Conservation (phyloP, 768 basidiomycete species). For the Leccinum subgranulosum region DNA sequence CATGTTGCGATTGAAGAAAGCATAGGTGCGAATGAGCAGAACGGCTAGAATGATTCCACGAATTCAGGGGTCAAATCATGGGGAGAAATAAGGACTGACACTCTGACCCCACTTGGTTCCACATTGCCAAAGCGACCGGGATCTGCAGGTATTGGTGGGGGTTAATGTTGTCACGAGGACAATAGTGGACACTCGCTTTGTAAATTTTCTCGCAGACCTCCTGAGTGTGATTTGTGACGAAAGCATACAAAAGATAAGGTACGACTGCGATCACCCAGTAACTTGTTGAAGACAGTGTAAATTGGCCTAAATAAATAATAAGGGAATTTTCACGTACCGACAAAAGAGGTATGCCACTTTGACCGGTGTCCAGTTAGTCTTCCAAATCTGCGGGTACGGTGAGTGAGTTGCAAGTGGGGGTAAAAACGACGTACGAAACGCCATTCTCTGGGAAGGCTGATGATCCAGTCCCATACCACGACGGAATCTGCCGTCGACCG, state of each 20-base stretch:
- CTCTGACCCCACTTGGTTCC: constrained; percentile 85
- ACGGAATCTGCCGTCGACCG: constrained; percentile 58
- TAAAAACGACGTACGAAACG: constrained; percentile 52
- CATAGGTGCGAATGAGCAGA: constrained; percentile 79
- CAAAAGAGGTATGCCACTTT: constrained; percentile 83
- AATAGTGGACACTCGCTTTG: constrained; percentile 42
- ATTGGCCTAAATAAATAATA: constrained; percentile 1
- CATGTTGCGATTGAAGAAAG: constrained; percentile 78
- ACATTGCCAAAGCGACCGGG: constrained; percentile 79
- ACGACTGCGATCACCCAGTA: constrained; percentile 83
- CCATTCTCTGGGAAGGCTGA: constrained; percentile 74
- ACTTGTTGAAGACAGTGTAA: constrained; percentile 33
- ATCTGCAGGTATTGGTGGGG: constrained; percentile 42
- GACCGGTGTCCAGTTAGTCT: constrained; percentile 80
- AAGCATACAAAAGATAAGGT: constrained; percentile 74
- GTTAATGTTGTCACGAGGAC: background rate
- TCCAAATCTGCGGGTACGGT: constrained; percentile 59
- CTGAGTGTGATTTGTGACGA: constrained; percentile 63
- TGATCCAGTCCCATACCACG: constrained; percentile 83
- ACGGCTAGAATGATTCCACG: constrained; percentile 45
- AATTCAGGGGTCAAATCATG: constrained; percentile 1
- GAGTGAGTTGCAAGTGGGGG: background rate
- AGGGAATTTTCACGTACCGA: constrained; percentile 48
- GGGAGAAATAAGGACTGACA: constrained; percentile 38
- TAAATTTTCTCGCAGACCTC: constrained; percentile 69